A percentile compares a stretch with the other conserved stretches of the same genome.
Evolutionary conservation across 352 stramenopile species (phyloP).

Genomic region (Hyaloperonospora arabidopsidis): DNA sequence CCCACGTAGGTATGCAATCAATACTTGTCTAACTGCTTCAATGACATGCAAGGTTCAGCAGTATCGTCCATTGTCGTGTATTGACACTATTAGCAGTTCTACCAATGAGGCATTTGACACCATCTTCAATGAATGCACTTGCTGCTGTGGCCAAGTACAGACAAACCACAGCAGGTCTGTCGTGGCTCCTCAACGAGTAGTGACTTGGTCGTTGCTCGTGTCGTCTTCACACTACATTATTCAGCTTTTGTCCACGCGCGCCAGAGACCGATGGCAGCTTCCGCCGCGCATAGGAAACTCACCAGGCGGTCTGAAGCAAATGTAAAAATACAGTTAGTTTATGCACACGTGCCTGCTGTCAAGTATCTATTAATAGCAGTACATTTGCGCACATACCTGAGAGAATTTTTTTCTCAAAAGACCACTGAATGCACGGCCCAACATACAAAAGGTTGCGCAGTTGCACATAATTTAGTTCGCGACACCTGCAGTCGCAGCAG

Average conservation of each 20-base stretch:
- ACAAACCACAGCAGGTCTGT: too few species aligned
- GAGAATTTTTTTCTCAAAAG: conserved; percentile 55
- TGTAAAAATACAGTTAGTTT: neutral
- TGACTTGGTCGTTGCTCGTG: neutral
- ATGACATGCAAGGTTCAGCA: too few species aligned
- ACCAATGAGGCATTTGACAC: too few species aligned
- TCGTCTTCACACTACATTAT: conserved; percentile 4
- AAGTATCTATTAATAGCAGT: neutral
- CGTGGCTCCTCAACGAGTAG: neutral
- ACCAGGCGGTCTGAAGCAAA: conserved; percentile 45
- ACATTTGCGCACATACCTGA: conserved; percentile 34
- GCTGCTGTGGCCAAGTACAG: too few species aligned
- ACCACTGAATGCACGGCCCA: conserved; percentile 78
- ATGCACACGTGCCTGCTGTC: too few species aligned
- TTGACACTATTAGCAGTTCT: too few species aligned
- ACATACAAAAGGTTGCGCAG: conserved; percentile 78
- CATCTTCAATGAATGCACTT: too few species aligned
- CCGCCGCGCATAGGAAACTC: conserved; percentile 62
- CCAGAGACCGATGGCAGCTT: conserved; percentile 62
- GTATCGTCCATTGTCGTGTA: too few species aligned
- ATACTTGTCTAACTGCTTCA: too few species aligned
- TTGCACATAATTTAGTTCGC: conserved; percentile 71
- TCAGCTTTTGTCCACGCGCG: conserved; percentile 57
- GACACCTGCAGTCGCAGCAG: conserved; percentile 33
- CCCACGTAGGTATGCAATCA: too few species aligned